Evolutionary conservation across 2,329 filamentous ascomycete genomes (phyloP).

Genomic region (Fusarium subglutinans): DNA sequence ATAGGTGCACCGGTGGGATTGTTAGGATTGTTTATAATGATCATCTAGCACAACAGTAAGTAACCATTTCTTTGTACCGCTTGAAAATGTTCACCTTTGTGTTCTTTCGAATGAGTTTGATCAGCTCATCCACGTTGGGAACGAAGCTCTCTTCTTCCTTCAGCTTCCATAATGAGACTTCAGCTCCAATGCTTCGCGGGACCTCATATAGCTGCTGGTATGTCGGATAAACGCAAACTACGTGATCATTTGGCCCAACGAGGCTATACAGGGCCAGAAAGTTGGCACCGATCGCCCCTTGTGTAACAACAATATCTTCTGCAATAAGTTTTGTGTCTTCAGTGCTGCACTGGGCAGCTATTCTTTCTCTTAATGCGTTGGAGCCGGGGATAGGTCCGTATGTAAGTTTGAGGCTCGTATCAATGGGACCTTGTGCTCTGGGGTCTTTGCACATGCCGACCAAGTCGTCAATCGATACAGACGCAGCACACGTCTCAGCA

Average conservation of each 20-base stretch:
- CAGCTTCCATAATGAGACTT: constrained; percentile 80
- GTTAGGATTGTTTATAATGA: constrained; percentile 75
- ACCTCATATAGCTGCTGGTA: constrained; percentile 87
- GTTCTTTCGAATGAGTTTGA: constrained; percentile 70
- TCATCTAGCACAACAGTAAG: constrained; percentile 48
- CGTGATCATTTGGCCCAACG: constrained; percentile 79
- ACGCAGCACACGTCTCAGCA: constrained; percentile 81
- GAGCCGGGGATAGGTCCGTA: constrained; percentile 81
- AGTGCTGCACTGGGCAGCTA: constrained; percentile 72
- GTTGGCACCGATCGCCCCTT: constrained; percentile 87
- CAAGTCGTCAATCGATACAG: constrained; percentile 76
- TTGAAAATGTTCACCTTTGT: constrained; percentile 67
- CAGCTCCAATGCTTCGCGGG: constrained; percentile 77
- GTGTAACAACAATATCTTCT: constrained; percentile 78
- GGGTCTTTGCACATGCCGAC: constrained; percentile 66
- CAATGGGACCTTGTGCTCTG: constrained; percentile 51
- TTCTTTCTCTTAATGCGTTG: constrained; percentile 67
- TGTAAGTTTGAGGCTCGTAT: constrained; percentile 66
- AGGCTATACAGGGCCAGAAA: constrained; percentile 80
- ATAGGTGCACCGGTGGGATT: constrained; percentile 83
- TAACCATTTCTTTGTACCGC: neutral
- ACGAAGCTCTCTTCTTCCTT: constrained; percentile 71
- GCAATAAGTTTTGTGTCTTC: constrained; percentile 56
- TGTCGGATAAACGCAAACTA: constrained; percentile 86
- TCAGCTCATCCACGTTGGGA: constrained; percentile 73